These are phyloP conservation scores for Kuraishia hungarica DNA, from an alignment of 805 yeast genomes.

Conservation along the genomic window DNA sequence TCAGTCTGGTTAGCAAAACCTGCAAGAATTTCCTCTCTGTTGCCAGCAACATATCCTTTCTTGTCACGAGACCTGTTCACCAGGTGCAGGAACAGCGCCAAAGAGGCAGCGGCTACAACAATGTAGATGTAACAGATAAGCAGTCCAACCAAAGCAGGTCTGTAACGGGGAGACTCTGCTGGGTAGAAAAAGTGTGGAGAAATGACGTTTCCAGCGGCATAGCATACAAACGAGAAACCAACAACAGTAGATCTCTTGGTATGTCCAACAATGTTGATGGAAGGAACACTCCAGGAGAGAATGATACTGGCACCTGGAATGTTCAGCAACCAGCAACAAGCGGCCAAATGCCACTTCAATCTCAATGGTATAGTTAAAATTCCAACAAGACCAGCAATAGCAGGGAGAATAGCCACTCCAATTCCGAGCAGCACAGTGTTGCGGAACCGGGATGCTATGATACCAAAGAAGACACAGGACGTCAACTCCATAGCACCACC, in stretches of 20 bases:
- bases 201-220: constrained; percentile 55
- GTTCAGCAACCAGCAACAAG: constrained; percentile 18
- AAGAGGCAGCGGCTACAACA: constrained; percentile 12
- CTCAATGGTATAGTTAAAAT: constrained; percentile 15
- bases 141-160: constrained; percentile 44
- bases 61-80: constrained; percentile 18
- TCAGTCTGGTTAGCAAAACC: constrained; percentile 38
- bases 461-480: constrained; percentile 24
- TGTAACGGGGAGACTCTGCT: constrained; percentile 47
- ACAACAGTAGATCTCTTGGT: constrained; percentile 52
- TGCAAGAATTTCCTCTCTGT: constrained; percentile 21
- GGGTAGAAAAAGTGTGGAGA: constrained; percentile 65
- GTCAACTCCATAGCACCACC: constrained; percentile 22
- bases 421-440: constrained; percentile 14
- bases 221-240: constrained; percentile 48
- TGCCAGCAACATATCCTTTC: constrained; percentile 15
- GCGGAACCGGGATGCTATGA: constrained; percentile 14
- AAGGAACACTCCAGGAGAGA: constrained; percentile 14
- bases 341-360: constrained; percentile 11
- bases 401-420: constrained; percentile 10
- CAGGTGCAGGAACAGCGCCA: constrained; percentile 15
- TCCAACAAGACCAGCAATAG: constrained; percentile 9
- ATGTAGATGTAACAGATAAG: constrained; percentile 31
- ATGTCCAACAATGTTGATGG: constrained; percentile 50
- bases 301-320: constrained; percentile 2